These are phyloP conservation scores for Penicillium sp. DNA, from an alignment of 2,329 filamentous ascomycete species.

Conservation along the genomic window DNA sequence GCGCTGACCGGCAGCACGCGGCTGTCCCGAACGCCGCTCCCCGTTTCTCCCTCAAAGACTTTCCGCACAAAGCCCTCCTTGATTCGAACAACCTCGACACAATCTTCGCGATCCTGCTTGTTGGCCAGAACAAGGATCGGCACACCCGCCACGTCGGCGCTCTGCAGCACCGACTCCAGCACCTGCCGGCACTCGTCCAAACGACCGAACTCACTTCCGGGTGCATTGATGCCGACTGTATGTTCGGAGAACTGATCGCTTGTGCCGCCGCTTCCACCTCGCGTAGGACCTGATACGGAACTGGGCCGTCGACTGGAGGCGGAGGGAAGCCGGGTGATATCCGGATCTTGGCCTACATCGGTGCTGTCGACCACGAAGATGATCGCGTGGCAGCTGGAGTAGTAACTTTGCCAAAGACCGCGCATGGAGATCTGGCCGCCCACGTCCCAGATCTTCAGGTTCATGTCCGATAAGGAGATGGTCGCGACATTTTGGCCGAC, in stretches of 20 bases:
- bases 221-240: slow-evolving; percentile 38
- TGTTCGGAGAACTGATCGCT: slow-evolving; percentile 35
- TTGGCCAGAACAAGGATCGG: slow-evolving; percentile 92
- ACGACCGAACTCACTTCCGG: slow-evolving; percentile 49
- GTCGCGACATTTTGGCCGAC: slow-evolving; percentile 97
- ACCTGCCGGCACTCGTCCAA: slow-evolving; percentile 88
- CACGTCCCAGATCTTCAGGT: slow-evolving; percentile 98
- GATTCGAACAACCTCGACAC: slow-evolving; percentile 93
- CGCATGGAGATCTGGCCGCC: slow-evolving; percentile 89
- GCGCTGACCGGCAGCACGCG: slow-evolving; percentile 89
- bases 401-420: slow-evolving; percentile 94
- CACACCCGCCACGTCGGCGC: slow-evolving; percentile 86
- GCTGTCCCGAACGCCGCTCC: slow-evolving; percentile 81
- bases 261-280: slow-evolving; percentile 2
- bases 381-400: slow-evolving; percentile 89
- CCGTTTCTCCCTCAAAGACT: slow-evolving; percentile 94
- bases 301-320: slow-evolving; percentile 28
- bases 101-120: slow-evolving; percentile 97
- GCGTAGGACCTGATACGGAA: slow-evolving; percentile 25
- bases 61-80: slow-evolving; percentile 95
- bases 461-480: slow-evolving; percentile 88
- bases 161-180: slow-evolving; percentile 84
- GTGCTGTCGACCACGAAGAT: slow-evolving; percentile 97
- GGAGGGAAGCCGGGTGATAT: slow-evolving; percentile 56
- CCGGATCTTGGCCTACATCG: slow-evolving; percentile 79